Conservation (phyloP, 2,329 filamentous ascomycete species). For the Calonectria crousiana region DNA sequence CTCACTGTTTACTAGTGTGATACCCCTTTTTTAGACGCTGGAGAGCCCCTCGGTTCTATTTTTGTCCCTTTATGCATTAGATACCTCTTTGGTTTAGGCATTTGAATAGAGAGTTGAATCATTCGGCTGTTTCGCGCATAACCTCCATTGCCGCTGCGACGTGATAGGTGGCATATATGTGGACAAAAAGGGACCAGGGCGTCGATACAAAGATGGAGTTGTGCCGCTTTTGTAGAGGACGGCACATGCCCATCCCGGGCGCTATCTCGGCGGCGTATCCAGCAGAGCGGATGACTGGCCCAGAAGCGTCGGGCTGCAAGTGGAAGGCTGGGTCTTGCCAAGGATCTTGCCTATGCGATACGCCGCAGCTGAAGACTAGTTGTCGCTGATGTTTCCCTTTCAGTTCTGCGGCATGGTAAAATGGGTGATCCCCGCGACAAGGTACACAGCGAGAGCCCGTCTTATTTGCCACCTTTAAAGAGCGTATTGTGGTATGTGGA, state of each 20-base stretch:
- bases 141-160: not conserved
- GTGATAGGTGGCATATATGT: not conserved
- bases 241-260: not conserved
- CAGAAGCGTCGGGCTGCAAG: not conserved
- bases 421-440: constrained; percentile 3
- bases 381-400: not conserved
- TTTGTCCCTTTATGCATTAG: constrained; percentile 20
- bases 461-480: not conserved
- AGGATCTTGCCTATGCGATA: constrained; percentile 14
- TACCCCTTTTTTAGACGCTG: constrained; percentile 40
- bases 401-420: constrained; percentile 9
- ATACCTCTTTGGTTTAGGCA: constrained; percentile 22
- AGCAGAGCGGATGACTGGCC: constrained; percentile 13
- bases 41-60: constrained; percentile 25
- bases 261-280: constrained; percentile 12
- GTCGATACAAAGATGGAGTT: constrained; percentile 17
- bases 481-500: constrained; percentile 1
- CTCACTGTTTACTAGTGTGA: constrained; percentile 32
- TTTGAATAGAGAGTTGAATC: constrained; percentile 18
- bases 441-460: not conserved
- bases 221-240: not conserved
- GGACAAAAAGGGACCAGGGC: not conserved
- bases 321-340: constrained; percentile 14
- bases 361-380: constrained; percentile 13
- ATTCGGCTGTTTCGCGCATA: not conserved